Percentiles rank a stretch among this genome's conserved stretches.
Evolutionary conservation across 2,329 filamentous ascomycete genomes (phyloP).

Genomic region (Monosporascus cannonballus): DNA sequence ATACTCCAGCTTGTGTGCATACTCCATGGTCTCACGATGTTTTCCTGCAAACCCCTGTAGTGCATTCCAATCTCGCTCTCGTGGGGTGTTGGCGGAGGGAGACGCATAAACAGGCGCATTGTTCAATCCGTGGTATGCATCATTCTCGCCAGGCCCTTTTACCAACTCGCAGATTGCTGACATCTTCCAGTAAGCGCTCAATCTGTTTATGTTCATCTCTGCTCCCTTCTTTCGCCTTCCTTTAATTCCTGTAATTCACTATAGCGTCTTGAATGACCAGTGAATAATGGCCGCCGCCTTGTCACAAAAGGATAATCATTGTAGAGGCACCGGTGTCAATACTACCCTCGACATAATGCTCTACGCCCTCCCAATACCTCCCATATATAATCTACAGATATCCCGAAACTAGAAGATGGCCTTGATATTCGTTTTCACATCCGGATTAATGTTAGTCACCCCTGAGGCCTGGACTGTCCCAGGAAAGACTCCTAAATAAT

Average conservation of each 20-base stretch:
- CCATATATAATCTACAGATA: constrained; percentile 28
- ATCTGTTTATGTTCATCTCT: too few species aligned
- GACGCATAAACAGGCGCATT: neutral
- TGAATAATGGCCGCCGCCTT: too few species aligned
- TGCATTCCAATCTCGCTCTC: neutral
- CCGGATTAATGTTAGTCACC: constrained; percentile 26
- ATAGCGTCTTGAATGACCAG: too few species aligned
- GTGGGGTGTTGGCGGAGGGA: neutral
- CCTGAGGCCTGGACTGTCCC: neutral
- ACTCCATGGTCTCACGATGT: neutral
- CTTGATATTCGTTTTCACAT: constrained; percentile 31
- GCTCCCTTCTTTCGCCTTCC: too few species aligned
- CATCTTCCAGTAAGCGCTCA: too few species aligned
- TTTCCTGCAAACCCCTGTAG: neutral
- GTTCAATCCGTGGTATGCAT: neutral
- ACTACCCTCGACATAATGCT: constrained; percentile 24
- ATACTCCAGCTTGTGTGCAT: neutral
- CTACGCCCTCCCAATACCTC: constrained; percentile 20
- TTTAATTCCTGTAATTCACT: too few species aligned
- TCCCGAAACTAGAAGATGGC: constrained; percentile 35
- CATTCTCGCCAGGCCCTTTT: too few species aligned
- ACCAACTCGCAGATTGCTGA: too few species aligned
- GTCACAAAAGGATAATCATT: neutral
- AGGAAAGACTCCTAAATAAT: neutral
- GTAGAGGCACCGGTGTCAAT: constrained; percentile 17